Evolutionary conservation across 345 rosid genomes (phyloP).

Genomic region (Lenwebbia sp.): DNA sequence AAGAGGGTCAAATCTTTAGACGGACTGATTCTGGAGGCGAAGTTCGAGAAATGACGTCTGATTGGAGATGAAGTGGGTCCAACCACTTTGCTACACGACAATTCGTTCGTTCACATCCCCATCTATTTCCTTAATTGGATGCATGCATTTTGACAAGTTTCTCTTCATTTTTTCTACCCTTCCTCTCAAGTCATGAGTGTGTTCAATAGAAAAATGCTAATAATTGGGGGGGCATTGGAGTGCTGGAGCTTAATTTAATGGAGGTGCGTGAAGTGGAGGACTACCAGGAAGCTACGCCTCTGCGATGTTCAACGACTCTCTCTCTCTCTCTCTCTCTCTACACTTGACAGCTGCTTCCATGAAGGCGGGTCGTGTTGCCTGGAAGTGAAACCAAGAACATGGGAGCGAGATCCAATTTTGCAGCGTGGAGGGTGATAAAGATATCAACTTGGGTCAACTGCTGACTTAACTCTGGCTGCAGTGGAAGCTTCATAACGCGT

Average conservation of each 20-base stretch:
- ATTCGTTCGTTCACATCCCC: not conserved
- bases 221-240: not conserved
- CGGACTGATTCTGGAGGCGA: not conserved
- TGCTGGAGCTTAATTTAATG: not conserved
- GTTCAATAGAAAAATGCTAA: not conserved
- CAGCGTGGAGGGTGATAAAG: not conserved
- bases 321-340: not conserved
- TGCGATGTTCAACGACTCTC: not conserved
- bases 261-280: not conserved
- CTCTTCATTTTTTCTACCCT: not conserved
- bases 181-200: not conserved
- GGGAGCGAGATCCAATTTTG: not conserved
- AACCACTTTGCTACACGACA: not conserved
- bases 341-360: not conserved
- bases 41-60: not conserved
- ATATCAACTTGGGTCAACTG: not conserved
- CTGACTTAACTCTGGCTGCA: not conserved
- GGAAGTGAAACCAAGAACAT: not conserved
- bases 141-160: not conserved
- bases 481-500: not conserved
- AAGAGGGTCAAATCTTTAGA: not conserved
- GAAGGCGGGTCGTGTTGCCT: not conserved
- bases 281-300: slow-evolving; percentile 10
- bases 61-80: not conserved
- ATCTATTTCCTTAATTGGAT: not conserved